phyloP scores from a whole-genome alignment of 345 rosid species.

The Mallotus nudiflorus region DNA sequence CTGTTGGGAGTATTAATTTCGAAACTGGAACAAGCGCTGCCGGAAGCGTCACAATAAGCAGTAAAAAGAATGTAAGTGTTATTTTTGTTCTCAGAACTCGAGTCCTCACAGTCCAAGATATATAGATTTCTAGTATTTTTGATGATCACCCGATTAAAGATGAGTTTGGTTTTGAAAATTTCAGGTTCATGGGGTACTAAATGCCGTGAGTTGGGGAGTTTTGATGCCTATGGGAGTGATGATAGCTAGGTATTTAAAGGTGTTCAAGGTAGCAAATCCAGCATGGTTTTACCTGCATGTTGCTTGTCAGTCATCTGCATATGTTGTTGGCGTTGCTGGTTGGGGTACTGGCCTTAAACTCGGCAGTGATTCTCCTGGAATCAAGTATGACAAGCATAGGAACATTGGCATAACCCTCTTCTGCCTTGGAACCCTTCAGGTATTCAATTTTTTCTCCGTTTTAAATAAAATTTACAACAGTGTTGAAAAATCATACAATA shows the following conservation, averaged over 20 bases:
- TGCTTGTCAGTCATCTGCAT: conserved; percentile 72
- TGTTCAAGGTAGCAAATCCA: conserved; percentile 70
- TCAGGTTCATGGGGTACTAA: conserved; percentile 82
- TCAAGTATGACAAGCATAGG: conserved; percentile 49
- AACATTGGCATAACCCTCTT: conserved; percentile 71
- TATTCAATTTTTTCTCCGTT: conserved; percentile 8
- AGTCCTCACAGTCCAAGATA: no score
- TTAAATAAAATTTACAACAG: not conserved
- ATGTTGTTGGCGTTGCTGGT: conserved; percentile 72
- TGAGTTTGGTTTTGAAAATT: not conserved
- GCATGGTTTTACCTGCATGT: conserved; percentile 90
- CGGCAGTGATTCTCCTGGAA: conserved; percentile 52
- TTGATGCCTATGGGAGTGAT: conserved; percentile 77
- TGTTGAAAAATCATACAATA: not conserved
- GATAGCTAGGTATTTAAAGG: conserved; percentile 77
- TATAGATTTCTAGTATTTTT: no score
- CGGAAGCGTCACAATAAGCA: conserved; percentile 34
- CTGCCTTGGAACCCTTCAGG: conserved; percentile 80
- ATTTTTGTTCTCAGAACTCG: no score
- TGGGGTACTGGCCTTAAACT: conserved; percentile 85
- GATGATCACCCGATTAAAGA: not conserved
- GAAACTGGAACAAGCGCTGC: conserved; percentile 17
- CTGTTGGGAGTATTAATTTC: conserved; percentile 2
- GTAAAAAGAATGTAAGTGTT: conserved; percentile 68
- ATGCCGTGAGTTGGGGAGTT: conserved; percentile 87